Evolutionary conservation across 2,329 filamentous ascomycete species (phyloP).

Genomic region (Fusarium agapanthi): DNA sequence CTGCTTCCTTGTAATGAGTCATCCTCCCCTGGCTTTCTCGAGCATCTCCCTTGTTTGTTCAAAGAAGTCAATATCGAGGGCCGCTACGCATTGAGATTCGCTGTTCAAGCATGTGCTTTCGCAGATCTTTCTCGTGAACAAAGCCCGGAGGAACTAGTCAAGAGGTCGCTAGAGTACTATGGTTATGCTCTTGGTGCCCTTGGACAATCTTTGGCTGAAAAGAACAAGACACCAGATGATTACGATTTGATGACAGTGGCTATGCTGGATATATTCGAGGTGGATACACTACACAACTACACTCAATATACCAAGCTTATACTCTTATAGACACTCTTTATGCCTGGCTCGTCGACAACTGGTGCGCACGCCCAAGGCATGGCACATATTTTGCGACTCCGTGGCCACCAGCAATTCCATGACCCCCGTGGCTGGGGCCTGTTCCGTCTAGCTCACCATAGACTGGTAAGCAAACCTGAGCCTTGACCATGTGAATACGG

Average conservation of each 20-base stretch:
- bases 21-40: conserved; percentile 51
- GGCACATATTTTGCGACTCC: conserved; percentile 50
- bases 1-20: conserved; percentile 48
- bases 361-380: conserved; percentile 51
- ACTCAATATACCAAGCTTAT: background rate
- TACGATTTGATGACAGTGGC: conserved; percentile 53
- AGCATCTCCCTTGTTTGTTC: conserved; percentile 50
- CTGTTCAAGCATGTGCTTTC: conserved; percentile 49
- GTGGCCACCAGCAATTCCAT: conserved; percentile 48
- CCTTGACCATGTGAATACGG: background rate
- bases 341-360: conserved; percentile 35
- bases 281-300: background rate
- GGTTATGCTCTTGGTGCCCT: conserved; percentile 48
- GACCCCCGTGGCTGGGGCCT: conserved; percentile 51
- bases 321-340: conserved; percentile 44
- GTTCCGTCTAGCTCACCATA: conserved; percentile 51
- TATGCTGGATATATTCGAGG: conserved; percentile 53
- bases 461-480: conserved; percentile 35
- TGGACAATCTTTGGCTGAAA: conserved; percentile 42
- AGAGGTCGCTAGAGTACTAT: conserved; percentile 47
- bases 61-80: conserved; percentile 50
- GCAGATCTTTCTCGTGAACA: conserved; percentile 45
- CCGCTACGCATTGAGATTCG: conserved; percentile 49
- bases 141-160: conserved; percentile 25
- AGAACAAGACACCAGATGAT: conserved; percentile 49